A percentile compares a stretch with the other conserved stretches of the same genome.
These are phyloP conservation scores for Xylariaceae sp. DNA, from an alignment of 2,329 filamentous ascomycete genomes.

Conservation along the genomic window DNA sequence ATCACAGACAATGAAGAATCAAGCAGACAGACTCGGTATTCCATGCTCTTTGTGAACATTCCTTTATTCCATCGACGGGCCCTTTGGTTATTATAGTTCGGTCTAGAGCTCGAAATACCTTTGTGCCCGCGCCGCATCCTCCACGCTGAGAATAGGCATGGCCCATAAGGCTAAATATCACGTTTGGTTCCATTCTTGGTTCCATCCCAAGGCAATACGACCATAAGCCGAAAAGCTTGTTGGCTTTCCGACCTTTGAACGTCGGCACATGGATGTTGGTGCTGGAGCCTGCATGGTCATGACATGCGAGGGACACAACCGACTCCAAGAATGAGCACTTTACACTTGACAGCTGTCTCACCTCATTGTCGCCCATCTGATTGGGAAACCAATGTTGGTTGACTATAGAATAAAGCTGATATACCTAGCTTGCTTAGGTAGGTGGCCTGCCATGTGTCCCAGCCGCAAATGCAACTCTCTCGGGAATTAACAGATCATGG, in stretches of 20 bases:
- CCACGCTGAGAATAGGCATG: neutral
- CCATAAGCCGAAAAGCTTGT: constrained; percentile 8
- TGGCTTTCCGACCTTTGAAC: neutral
- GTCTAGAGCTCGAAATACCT: neutral
- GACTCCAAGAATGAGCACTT: constrained; percentile 10
- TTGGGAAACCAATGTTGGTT: neutral
- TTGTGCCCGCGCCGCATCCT: no score
- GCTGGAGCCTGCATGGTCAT: constrained; percentile 1
- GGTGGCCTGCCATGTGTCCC: constrained; percentile 1
- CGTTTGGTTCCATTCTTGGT: neutral
- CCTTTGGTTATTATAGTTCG: constrained; percentile 12
- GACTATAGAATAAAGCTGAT: neutral
- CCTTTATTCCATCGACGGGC: constrained; percentile 1
- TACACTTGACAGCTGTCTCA: constrained; percentile 20
- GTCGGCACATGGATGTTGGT: constrained; percentile 12
- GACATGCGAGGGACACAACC: constrained; percentile 1
- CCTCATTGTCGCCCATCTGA: constrained; percentile 9
- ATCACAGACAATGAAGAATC: neutral
- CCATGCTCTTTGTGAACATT: constrained; percentile 3
- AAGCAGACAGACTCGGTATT: neutral
- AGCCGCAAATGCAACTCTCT: constrained; percentile 8
- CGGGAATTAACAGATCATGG: constrained; percentile 11
- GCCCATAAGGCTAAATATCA: constrained; percentile 23
- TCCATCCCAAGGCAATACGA: neutral
- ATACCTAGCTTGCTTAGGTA: neutral